Evolutionary conservation across 1,284 basidiomycete species (phyloP).

Genomic region (Austroboletus novae-zelandiae): DNA sequence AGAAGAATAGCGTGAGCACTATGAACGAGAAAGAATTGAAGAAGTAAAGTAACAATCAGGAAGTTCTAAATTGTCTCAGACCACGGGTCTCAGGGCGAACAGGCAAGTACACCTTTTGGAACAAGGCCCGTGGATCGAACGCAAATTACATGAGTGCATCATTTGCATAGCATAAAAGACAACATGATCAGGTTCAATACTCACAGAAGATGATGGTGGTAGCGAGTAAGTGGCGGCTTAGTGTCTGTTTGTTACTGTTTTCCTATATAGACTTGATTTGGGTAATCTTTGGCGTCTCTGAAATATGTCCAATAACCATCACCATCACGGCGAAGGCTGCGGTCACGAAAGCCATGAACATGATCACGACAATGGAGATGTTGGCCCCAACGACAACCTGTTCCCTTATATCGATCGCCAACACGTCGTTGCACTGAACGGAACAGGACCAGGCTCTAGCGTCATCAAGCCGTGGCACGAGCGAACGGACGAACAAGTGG

Average conservation of each 20-base stretch:
- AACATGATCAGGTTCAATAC: slow-evolving; percentile 2
- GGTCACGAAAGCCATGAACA: slow-evolving; percentile 56
- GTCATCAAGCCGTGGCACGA: slow-evolving; percentile 79
- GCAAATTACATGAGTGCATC: slow-evolving; percentile 81
- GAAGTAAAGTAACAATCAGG: slow-evolving; percentile 38
- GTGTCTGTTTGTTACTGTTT: slow-evolving; percentile 19
- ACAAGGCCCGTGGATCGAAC: slow-evolving; percentile 61
- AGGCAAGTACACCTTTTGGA: slow-evolving; percentile 74
- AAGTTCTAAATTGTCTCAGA: slow-evolving; percentile 62
- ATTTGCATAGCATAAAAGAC: slow-evolving; percentile 22
- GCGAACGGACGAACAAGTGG: slow-evolving; percentile 60
- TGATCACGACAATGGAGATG: slow-evolving; percentile 45
- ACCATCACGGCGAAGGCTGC: slow-evolving; percentile 52
- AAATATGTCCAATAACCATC: slow-evolving; percentile 40
- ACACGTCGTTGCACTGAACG: slow-evolving; percentile 73
- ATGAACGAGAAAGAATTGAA: slow-evolving; percentile 3
- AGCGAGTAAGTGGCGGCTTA: not conserved
- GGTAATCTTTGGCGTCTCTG: not conserved
- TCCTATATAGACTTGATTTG: not conserved
- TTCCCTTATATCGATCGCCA: slow-evolving; percentile 65
- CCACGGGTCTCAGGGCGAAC: slow-evolving; percentile 61
- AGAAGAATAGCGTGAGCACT: slow-evolving; percentile 9
- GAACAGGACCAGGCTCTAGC: slow-evolving; percentile 44
- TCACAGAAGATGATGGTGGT: slow-evolving; percentile 14
- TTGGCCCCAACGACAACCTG: slow-evolving; percentile 68